Conservation (phyloP, 495 filamentous ascomycete species). For the Pyrenula aspistea region DNA sequence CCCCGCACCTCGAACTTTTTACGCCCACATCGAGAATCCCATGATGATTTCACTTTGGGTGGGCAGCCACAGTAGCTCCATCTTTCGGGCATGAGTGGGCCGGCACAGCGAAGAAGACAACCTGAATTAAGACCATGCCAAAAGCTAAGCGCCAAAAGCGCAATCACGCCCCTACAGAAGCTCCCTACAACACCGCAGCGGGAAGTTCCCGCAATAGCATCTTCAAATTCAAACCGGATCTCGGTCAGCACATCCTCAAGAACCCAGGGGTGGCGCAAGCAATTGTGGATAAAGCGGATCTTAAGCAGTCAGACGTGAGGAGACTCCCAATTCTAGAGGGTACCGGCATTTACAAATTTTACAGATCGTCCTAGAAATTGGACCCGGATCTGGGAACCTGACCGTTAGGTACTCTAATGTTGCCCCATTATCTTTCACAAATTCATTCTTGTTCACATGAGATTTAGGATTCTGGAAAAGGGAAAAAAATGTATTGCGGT, state of each 20-base stretch:
- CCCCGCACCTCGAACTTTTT: too few species aligned
- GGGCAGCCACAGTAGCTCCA: too few species aligned
- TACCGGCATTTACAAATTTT: slow-evolving; percentile 1
- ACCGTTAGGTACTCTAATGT: too few species aligned
- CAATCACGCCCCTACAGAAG: slow-evolving; percentile 33
- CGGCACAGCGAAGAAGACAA: background rate
- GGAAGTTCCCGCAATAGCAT: slow-evolving; percentile 51
- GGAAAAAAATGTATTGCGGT: slow-evolving; percentile 82
- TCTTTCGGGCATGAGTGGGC: too few species aligned
- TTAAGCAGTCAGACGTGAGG: slow-evolving; percentile 75
- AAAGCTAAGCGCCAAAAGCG: slow-evolving; percentile 52
- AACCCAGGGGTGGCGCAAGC: slow-evolving; percentile 87
- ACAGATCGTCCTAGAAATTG: slow-evolving; percentile 58
- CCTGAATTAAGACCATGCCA: slow-evolving; percentile 28
- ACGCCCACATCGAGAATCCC: background rate
- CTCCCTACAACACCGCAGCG: slow-evolving; percentile 44
- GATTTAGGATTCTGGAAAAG: slow-evolving; percentile 54
- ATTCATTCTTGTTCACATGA: background rate
- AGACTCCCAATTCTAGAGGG: background rate
- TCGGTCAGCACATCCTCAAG: slow-evolving; percentile 90
- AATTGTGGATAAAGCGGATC: slow-evolving; percentile 75
- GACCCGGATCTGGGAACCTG: slow-evolving; percentile 74
- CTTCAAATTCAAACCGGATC: slow-evolving; percentile 75
- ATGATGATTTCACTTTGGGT: background rate
- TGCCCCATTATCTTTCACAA: too few species aligned